Evolutionary conservation across 768 basidiomycete genomes (phyloP), one percentile per base, ranked within the genome.

Genomic region (Hemileccinum impolitum): DNA sequence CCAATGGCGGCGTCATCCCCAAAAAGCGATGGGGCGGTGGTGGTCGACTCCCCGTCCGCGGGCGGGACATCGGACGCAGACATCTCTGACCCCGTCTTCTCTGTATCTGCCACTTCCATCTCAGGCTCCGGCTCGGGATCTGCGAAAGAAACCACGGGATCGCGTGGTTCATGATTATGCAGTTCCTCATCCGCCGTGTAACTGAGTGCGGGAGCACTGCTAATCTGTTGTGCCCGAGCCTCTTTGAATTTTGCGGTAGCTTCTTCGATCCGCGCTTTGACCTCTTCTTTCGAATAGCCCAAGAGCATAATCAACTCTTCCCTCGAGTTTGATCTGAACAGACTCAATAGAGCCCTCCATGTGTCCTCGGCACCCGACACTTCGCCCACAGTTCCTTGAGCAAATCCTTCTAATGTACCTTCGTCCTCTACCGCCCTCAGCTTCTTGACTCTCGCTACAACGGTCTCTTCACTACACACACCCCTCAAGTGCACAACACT

Each of bases 201-300:
- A 56, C 69, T 51, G 62, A 67, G 55, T 3, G 64, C 61, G 54
- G 53, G 64, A 57, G 40, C 67, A 60, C 10, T 69, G 15, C 41
- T 39, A 12, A 71, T 5, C 35, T 51, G 55, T 32, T 57, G 62
- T n/a, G 31, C 39, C 18, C 46, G 69, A 1, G 73, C 57, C 13
- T 72, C 72, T 57, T 85, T 85, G 55, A 93, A 72, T 44, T 81
- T 86, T 39, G 86, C 81, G 39, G 94, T 80, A 11, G 93, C 92
- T 54, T 90, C 85, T 10, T 82, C 81, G 15, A 97, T 90, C 53
- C 85, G 85, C 4, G 75, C 70, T 2, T 82, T 82, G 15, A 96
- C 80, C 54, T 94, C 91, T 10, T 78, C 80, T 68, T 95, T 94
- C 3, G 92, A 94, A 67, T 94, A 97, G 0, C 94, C 95, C 13